Evolutionary conservation across 805 yeast genomes (phyloP).

Genomic region (Saturnispora silvae): DNA sequence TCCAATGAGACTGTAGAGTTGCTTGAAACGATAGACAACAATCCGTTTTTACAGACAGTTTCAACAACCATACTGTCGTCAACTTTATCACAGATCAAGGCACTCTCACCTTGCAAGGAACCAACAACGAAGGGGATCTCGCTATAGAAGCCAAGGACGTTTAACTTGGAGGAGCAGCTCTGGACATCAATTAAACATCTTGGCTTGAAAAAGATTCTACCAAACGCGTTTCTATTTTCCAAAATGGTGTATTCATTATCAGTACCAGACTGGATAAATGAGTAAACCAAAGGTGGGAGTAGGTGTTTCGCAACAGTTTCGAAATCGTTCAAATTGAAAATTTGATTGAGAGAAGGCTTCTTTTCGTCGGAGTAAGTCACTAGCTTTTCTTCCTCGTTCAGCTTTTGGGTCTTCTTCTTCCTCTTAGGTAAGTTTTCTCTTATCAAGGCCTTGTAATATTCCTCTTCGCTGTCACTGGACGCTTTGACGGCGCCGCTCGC

Average conservation of each 20-base stretch:
- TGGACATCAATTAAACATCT: constrained; percentile 65
- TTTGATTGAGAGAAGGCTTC: constrained; percentile 58
- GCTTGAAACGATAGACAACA: constrained; percentile 79
- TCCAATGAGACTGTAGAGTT: constrained; percentile 73
- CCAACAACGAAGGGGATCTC: constrained; percentile 76
- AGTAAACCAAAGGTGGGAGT: constrained; percentile 70
- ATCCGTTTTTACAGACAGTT: constrained; percentile 52
- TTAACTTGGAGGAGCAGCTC: constrained; percentile 46
- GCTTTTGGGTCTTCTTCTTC: constrained; percentile 10
- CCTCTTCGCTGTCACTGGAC: not conserved
- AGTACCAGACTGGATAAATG: constrained; percentile 77
- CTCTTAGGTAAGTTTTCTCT: constrained; percentile 7
- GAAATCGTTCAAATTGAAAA: constrained; percentile 72
- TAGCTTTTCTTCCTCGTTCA: constrained; percentile 16
- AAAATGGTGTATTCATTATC: constrained; percentile 57
- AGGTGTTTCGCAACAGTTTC: constrained; percentile 74
- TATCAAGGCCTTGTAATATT: constrained; percentile 14
- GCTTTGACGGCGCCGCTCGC: too few relatives aligned
- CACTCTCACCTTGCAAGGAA: constrained; percentile 76
- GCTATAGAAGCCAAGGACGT: constrained; percentile 55
- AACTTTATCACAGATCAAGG: constrained; percentile 78
- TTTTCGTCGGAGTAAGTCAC: constrained; percentile 22
- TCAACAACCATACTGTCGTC: constrained; percentile 61
- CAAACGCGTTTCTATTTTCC: constrained; percentile 71
- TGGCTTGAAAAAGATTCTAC: constrained; percentile 80